Conservation (phyloP, 2,329 filamentous ascomycete genomes). For the Colletotrichum tropicicola region DNA sequence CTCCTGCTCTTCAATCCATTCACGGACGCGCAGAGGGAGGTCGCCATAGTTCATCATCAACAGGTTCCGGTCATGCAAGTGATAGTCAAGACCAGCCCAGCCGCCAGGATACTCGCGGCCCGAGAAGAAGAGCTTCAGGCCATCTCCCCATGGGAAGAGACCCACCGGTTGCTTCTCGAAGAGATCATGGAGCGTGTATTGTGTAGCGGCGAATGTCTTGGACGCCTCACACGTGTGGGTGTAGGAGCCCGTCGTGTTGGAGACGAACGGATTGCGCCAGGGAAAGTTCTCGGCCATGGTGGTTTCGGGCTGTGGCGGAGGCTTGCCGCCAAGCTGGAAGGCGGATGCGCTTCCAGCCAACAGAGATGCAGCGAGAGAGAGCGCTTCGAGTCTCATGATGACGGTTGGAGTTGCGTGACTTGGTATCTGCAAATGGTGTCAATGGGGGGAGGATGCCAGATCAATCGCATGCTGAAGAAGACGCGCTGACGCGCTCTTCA, state of each 20-base stretch:
- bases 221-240: slow-evolving; percentile 44
- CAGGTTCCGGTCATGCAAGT: slow-evolving; percentile 57
- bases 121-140: slow-evolving; percentile 50
- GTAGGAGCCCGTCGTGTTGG: slow-evolving; percentile 37
- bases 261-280: slow-evolving; percentile 51
- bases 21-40: slow-evolving; percentile 51
- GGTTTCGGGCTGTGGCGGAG: slow-evolving; percentile 38
- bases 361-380: slow-evolving; percentile 6
- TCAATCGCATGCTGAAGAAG: no score
- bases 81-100: slow-evolving; percentile 62
- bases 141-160: slow-evolving; percentile 48
- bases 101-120: slow-evolving; percentile 57
- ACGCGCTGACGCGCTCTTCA: no score
- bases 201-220: slow-evolving; percentile 45
- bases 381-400: not conserved
- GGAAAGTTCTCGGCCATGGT: slow-evolving; percentile 48
- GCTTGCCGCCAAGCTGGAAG: slow-evolving; percentile 38
- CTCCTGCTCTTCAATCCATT: slow-evolving; percentile 58
- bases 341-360: slow-evolving; percentile 33
- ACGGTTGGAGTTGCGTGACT: no score
- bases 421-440: no score
- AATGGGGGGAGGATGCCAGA: no score
- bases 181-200: slow-evolving; percentile 55
- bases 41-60: slow-evolving; percentile 55
- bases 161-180: slow-evolving; percentile 46